Base-by-base conservation (phyloP, 2,329 filamentous ascomycete species). In the Penicillium psychrosexuale region DNA sequence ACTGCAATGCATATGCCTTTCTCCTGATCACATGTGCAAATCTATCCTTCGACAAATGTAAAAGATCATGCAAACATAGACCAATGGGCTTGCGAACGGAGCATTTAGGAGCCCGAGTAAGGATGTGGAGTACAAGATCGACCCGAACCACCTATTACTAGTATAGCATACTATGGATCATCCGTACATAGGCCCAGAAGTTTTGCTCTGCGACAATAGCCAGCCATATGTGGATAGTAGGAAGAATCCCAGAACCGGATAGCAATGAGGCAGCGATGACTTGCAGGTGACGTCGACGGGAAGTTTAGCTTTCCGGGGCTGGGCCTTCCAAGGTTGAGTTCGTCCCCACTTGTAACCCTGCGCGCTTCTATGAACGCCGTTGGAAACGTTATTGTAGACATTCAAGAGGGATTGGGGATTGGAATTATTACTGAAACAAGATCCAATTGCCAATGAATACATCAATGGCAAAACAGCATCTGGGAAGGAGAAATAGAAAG, bases 211-310 rank as follows among this genome's bases (percentile, higher is more conserved):
- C 22, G 3, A 24, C 3, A 24, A 24, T 24, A 24, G 22, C 5
- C 5, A 24, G 22, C 22, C 22, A 24, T 24, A 12, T 33, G 12
- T 33, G 31, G 5, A 33, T 33, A 33, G 12, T 33, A n/a, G 39
- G 27, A 4, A 27, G n/a, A n/a, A 5, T 13, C 38, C 38, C 11
- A 38, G 43, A 28, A 48, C 44, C 36, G 50, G 48, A 31, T 44
- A 28, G 42, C 22, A 34, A 51, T 51, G 46, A 56, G 33, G 31
- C 50, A 57, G 53, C 17, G 36, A 66, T 66, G 65, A 67, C 57
- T 51, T 50, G 56, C 46, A 55, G 58, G 62, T 67, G 65, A 67
- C 65, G 65, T 67, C 63, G 64, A 58, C 52, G 40, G 40, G 53
- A 42, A 53, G 22, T 37, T 24, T 45, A 34, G 43, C 30, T 45